phyloP scores from a whole-genome alignment of 192 early-diverging fungal genomes.

The Coemansia sp. region DNA sequence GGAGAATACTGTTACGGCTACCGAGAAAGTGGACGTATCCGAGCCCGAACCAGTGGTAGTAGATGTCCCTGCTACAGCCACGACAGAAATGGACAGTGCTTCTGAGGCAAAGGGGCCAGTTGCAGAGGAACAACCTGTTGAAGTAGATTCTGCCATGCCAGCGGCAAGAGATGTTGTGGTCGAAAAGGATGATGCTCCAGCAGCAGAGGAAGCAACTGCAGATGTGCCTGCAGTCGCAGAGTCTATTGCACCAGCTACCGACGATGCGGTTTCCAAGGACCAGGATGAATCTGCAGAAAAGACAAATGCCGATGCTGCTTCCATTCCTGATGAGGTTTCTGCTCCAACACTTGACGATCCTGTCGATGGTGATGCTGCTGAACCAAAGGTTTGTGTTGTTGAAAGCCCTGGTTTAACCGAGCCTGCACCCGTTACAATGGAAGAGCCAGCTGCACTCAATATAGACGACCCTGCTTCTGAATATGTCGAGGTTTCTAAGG shows the following conservation, averaged over 20 bases:
- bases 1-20: too few species aligned
- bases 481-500: too few species aligned
- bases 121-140: too few species aligned
- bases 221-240: not conserved
- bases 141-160: not conserved
- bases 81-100: too few species aligned
- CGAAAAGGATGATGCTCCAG: conserved; percentile 1
- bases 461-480: too few species aligned
- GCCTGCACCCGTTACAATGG: not conserved
- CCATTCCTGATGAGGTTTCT: not conserved
- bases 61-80: too few species aligned
- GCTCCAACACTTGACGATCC: not conserved
- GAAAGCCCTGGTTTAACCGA: not conserved
- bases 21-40: too few species aligned
- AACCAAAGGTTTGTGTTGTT: not conserved
- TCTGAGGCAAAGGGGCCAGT: too few species aligned
- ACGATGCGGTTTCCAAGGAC: not conserved
- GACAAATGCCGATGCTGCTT: not conserved
- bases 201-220: not conserved
- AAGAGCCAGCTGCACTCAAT: not conserved
- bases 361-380: not conserved
- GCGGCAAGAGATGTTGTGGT: not conserved
- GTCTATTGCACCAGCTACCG: not conserved
- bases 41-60: too few species aligned
- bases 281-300: not conserved